Conservation (phyloP, 352 stramenopile species). For the Pythium guiyangense region DNA sequence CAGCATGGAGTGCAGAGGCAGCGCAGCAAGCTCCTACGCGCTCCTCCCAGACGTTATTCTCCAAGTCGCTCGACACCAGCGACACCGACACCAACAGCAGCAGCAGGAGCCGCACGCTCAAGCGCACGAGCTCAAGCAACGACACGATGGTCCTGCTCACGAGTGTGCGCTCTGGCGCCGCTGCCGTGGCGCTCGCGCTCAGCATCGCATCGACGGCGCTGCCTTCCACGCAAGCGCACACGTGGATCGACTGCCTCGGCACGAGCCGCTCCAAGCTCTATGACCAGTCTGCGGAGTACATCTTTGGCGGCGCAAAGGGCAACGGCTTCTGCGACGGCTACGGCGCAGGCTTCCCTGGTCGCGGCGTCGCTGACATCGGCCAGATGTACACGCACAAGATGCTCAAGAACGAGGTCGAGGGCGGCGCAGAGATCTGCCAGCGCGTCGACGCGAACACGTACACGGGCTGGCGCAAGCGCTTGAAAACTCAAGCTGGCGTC, state of each 20-base stretch:
- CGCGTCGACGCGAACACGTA: conserved; percentile 48
- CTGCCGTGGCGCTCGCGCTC: conserved; percentile 4
- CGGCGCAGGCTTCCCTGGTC: conserved; percentile 50
- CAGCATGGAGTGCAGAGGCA: too few relatives aligned
- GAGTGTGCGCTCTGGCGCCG: background rate
- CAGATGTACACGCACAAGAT: conserved; percentile 64
- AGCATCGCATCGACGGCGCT: conserved; percentile 6
- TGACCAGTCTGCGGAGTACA: conserved; percentile 56
- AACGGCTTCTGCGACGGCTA: conserved; percentile 75
- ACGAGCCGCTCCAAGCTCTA: conserved; percentile 60
- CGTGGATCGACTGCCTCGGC: conserved; percentile 78
- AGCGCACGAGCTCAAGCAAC: too few relatives aligned
- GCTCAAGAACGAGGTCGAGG: conserved; percentile 57
- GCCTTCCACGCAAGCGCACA: conserved; percentile 32
- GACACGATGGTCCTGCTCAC: conserved; percentile 2
- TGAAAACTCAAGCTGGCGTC: conserved; percentile 30
- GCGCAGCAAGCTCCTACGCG: too few relatives aligned
- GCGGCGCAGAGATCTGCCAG: conserved; percentile 38
- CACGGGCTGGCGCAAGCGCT: conserved; percentile 48
- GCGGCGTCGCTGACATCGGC: conserved; percentile 45
- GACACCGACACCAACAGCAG: background rate
- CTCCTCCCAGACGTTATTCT: background rate
- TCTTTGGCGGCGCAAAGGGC: conserved; percentile 51
- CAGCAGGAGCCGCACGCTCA: background rate
- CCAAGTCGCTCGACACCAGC: conserved; percentile 3